Evolutionary conservation across 768 basidiomycete species (phyloP).

Genomic region (Boletus speciosus): DNA sequence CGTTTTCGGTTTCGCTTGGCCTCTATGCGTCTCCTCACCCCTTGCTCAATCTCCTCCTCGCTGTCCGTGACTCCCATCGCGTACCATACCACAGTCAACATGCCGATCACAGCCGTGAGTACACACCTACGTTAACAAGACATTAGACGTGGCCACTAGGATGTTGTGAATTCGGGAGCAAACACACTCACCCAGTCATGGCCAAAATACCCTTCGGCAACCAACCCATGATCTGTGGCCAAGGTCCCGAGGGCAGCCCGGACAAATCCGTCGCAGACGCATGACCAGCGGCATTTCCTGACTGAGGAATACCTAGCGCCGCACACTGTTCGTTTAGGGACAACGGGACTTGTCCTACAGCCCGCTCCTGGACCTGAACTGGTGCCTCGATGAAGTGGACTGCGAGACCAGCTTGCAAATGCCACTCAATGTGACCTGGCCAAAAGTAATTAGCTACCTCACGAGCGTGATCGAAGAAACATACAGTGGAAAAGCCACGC

Average conservation of each 20-base stretch:
- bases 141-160: conserved; percentile 1
- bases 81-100: conserved; percentile 85
- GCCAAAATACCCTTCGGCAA: conserved; percentile 68
- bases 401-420: conserved; percentile 80
- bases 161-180: neutral
- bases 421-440: conserved; percentile 83
- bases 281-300: conserved; percentile 88
- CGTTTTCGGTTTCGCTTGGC: conserved; percentile 52
- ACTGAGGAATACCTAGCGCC: conserved; percentile 50
- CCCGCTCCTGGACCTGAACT: conserved; percentile 55
- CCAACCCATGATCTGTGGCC: conserved; percentile 70
- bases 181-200: conserved; percentile 59
- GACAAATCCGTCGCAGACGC: conserved; percentile 63
- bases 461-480: conserved; percentile 24
- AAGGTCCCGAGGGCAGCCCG: conserved; percentile 68
- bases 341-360: conserved; percentile 47
- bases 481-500: conserved; percentile 82
- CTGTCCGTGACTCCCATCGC: conserved; percentile 66
- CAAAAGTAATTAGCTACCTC: neutral
- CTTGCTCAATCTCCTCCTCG: conserved; percentile 79
- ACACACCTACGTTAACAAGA: conserved; percentile 57
- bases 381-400: conserved; percentile 84
- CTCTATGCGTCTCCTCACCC: conserved; percentile 53
- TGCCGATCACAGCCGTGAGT: conserved; percentile 78
- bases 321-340: conserved; percentile 70